phyloP scores from a whole-genome alignment of 371 early-diverging fungal species.

The Amoeboradix gromovi region DNA sequence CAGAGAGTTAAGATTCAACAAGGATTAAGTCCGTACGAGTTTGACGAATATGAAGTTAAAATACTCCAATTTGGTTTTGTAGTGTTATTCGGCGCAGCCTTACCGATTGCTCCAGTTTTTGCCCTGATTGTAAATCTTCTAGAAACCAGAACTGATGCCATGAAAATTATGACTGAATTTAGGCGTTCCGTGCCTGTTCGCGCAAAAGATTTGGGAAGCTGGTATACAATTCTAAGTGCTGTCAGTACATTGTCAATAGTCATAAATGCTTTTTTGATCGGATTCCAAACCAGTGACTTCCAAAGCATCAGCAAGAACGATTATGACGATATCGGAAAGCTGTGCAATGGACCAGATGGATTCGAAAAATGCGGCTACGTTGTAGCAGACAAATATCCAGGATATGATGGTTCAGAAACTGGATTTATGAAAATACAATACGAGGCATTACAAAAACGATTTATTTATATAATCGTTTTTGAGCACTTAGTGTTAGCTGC shows the following conservation, averaged over 20 bases:
- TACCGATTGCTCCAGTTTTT: conserved; percentile 30
- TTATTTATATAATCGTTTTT: neutral
- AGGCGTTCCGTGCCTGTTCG: conserved; percentile 16
- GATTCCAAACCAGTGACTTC: neutral
- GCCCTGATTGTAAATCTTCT: conserved; percentile 21
- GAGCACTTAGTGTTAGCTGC: conserved; percentile 13
- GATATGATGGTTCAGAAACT: neutral
- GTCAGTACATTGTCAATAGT: conserved; percentile 15
- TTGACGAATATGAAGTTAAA: neutral
- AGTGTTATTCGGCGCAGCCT: conserved; percentile 23
- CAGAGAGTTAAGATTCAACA: neutral
- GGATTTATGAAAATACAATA: neutral
- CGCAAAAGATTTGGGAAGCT: conserved; percentile 16
- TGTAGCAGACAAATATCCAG: neutral
- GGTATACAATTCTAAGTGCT: conserved; percentile 14
- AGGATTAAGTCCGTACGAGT: neutral
- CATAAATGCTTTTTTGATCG: conserved; percentile 22
- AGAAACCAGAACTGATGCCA: conserved; percentile 22
- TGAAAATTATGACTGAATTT: conserved; percentile 8
- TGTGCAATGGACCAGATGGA: neutral
- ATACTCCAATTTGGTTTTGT: conserved; percentile 23
- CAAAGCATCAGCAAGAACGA: neutral
- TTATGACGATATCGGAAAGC: neutral
- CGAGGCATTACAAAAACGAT: neutral
- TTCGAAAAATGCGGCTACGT: no score